phyloP scores from a whole-genome alignment of 2,329 filamentous ascomycete species.

The Didymella sp. region DNA sequence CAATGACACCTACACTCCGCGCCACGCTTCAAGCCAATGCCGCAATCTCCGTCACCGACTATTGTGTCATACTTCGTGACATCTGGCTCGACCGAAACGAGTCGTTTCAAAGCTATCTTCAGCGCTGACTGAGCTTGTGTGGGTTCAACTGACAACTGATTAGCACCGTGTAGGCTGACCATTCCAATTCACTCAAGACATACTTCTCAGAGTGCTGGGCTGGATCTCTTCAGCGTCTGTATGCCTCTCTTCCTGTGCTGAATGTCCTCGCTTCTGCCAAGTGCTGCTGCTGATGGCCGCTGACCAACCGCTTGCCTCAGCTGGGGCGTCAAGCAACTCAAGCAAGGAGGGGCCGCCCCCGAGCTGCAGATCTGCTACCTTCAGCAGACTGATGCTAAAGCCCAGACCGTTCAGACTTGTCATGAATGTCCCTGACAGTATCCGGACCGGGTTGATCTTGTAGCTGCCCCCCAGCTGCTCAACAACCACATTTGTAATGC shows the following conservation, averaged over 20 bases:
- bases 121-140: slow-evolving; percentile 60
- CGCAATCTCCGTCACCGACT: slow-evolving; percentile 90
- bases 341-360: slow-evolving; percentile 67
- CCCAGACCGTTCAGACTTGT: slow-evolving; percentile 75
- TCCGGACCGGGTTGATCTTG: slow-evolving; percentile 66
- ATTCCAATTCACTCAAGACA: slow-evolving; percentile 28
- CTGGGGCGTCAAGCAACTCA: slow-evolving; percentile 71
- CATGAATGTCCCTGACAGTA: slow-evolving; percentile 73
- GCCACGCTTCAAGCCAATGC: slow-evolving; percentile 82
- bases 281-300: slow-evolving; percentile 65
- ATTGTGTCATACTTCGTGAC: slow-evolving; percentile 76
- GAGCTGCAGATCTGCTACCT: slow-evolving; percentile 66
- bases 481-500: slow-evolving; percentile 72
- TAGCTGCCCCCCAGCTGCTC: slow-evolving; percentile 65
- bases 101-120: slow-evolving; percentile 62
- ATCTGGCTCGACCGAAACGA: slow-evolving; percentile 70
- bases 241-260: slow-evolving; percentile 51
- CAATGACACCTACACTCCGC: slow-evolving; percentile 66
- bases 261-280: slow-evolving; percentile 61
- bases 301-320: slow-evolving; percentile 72
- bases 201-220: slow-evolving; percentile 62
- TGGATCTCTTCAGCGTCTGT: slow-evolving; percentile 54
- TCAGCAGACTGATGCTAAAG: slow-evolving; percentile 73
- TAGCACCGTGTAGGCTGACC: slow-evolving; percentile 9
- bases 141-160: slow-evolving; percentile 57